Evolutionary conservation across 2,329 filamentous ascomycete species (phyloP).

Genomic region (Fusarium xyrophilum): DNA sequence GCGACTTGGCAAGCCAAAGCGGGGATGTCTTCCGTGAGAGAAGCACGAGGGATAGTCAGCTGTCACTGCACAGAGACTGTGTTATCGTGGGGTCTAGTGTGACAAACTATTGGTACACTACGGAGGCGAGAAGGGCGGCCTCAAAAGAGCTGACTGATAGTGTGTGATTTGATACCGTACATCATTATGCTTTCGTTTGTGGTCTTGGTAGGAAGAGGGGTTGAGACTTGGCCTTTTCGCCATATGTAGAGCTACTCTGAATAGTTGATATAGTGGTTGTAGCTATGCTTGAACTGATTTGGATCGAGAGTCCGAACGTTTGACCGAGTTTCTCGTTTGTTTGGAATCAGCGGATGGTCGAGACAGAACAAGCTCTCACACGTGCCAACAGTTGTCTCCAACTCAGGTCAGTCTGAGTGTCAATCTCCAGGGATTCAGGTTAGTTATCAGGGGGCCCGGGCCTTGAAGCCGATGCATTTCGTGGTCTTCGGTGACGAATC

Average conservation of each 20-base stretch:
- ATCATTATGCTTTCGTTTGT: conserved; percentile 22
- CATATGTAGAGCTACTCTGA: not conserved
- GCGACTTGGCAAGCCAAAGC: conserved; percentile 17
- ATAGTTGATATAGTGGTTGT: not conserved
- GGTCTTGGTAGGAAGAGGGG: conserved; percentile 18
- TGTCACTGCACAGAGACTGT: conserved; percentile 20
- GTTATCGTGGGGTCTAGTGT: conserved; percentile 6
- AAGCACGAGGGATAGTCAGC: conserved; percentile 31
- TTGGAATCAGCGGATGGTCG: conserved; percentile 9
- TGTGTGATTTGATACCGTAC: conserved; percentile 8
- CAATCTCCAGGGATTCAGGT: conserved; percentile 12
- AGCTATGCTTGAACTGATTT: conserved; percentile 6
- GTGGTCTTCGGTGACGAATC: conserved; percentile 11
- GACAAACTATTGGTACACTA: conserved; percentile 17
- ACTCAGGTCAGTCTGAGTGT: not conserved
- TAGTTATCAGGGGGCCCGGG: conserved; percentile 18
- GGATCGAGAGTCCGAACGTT: conserved; percentile 1
- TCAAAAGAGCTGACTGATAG: conserved; percentile 9
- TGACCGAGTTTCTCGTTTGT: conserved; percentile 24
- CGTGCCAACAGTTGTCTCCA: conserved; percentile 35
- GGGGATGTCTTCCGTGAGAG: conserved; percentile 21
- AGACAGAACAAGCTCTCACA: conserved; percentile 34
- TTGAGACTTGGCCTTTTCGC: conserved; percentile 22
- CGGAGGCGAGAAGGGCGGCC: conserved; percentile 17
- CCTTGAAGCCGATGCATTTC: conserved; percentile 1